Conservation (phyloP, 2,329 filamentous ascomycete species). For the Paraconiothyrium sp. region DNA sequence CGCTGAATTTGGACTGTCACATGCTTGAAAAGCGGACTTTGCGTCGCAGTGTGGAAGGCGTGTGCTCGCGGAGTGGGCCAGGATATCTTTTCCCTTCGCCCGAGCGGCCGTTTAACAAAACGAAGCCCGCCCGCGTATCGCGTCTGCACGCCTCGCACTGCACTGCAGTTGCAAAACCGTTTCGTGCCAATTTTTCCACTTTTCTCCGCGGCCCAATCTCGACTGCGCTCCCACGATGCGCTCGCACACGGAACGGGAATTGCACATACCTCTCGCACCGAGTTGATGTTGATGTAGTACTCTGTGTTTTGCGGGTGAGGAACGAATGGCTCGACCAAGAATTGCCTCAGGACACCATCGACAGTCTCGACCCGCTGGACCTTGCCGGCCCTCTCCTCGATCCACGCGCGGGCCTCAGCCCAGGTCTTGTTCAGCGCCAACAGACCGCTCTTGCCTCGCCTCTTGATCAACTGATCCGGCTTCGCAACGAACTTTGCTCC, state of each 20-base stretch:
- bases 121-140: slow-evolving; percentile 35
- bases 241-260: slow-evolving; percentile 29
- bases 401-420: slow-evolving; percentile 92
- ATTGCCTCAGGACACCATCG: slow-evolving; percentile 87
- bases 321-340: slow-evolving; percentile 98
- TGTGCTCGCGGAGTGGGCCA: slow-evolving; percentile 50
- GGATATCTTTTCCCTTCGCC: slow-evolving; percentile 51
- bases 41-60: slow-evolving; percentile 37
- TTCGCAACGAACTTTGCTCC: slow-evolving; percentile 97
- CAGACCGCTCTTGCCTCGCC: slow-evolving; percentile 97
- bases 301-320: slow-evolving; percentile 95
- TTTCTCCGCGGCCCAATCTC: slow-evolving; percentile 6
- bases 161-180: slow-evolving; percentile 2
- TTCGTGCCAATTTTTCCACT: background rate
- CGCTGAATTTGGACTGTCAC: slow-evolving; percentile 32
- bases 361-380: slow-evolving; percentile 91
- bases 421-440: slow-evolving; percentile 97
- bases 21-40: slow-evolving; percentile 47
- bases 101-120: slow-evolving; percentile 50
- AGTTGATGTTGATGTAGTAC: slow-evolving; percentile 99
- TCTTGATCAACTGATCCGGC: slow-evolving; percentile 99
- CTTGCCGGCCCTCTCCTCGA: slow-evolving; percentile 92
- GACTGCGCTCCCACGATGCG: slow-evolving; percentile 13
- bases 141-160: slow-evolving; percentile 24
- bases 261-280: slow-evolving; percentile 92